Evolutionary conservation across 129 eudicot species (phyloP), one percentile per base, ranked within the genome.

Genomic region (Centella asiatica): DNA sequence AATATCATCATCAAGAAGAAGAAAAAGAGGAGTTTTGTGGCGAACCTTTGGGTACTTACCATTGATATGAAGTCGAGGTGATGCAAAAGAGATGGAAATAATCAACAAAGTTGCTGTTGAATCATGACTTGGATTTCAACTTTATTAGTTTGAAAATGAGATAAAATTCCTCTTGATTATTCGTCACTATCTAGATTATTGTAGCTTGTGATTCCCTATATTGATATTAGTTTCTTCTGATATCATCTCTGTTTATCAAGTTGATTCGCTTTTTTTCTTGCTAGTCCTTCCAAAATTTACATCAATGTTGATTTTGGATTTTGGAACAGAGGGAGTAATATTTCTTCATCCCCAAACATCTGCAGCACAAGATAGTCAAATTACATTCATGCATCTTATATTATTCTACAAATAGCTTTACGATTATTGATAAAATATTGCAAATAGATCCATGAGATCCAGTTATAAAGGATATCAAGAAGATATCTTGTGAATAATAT

Each of bases 111-210:
- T 63, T 73, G 63, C 48, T 70, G 84, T 57, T 86, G 88, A 71
- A 72, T 66, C 65, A 52, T 86, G 95, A 85, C 81, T 52, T 67
- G 85, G 83, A 83, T 71, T 72, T 77, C 87, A 83, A 83, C 84
- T 77, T 69, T 51, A 45, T 59, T 67, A 81, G 80, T 76, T 81
- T 76, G 75, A 62, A 44, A 75, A 74, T 74, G 76, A 74, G 81
- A 64, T 68, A 78, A 68, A 76, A 60, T 57, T 55, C 75, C 76
- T 67, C 65, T 59, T 72, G 47, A 53, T 60, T 79, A 39, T 54
- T 66, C 54, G 17, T 42, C 49, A 37, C 17, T 56, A 19, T 66
- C 44, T 61, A 28, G 33, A 22, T 49, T 28, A 26, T 36, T 27
- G 62, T 44, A 71, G 69, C 63, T 80, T n/a, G 17, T 37, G 20